Conservation (phyloP, 1,284 basidiomycete species). For the Marasmius tenuissimus region DNA sequence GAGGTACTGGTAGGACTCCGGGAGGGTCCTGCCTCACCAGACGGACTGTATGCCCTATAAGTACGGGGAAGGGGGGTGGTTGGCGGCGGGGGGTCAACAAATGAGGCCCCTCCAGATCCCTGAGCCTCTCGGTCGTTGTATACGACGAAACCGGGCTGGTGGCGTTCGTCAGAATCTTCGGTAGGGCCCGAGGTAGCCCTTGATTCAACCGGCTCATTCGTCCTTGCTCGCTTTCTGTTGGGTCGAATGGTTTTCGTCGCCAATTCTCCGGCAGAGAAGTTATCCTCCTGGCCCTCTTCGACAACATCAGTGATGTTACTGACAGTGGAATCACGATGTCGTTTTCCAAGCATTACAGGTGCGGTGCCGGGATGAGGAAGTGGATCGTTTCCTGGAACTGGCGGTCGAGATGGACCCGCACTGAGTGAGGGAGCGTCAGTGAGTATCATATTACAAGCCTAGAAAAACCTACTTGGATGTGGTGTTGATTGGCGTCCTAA, state of each 20-base stretch:
- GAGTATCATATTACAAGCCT: not conserved
- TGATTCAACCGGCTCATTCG: conserved; percentile 22
- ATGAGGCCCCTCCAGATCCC: conserved; percentile 13
- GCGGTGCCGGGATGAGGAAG: conserved; percentile 38
- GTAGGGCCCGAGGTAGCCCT: conserved; percentile 10
- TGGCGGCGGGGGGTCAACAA: conserved; percentile 44
- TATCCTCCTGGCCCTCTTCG: conserved; percentile 40
- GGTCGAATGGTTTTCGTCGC: conserved; percentile 38
- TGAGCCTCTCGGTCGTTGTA: conserved; percentile 39
- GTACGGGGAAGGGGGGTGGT: conserved; percentile 52
- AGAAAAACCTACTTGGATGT: not conserved
- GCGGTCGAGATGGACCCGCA: conserved; percentile 6
- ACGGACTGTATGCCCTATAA: conserved; percentile 40
- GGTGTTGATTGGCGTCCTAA: conserved; percentile 11
- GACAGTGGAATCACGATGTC: conserved; percentile 49
- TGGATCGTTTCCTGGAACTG: conserved; percentile 22
- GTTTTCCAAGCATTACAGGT: conserved; percentile 56
- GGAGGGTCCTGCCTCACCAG: conserved; percentile 18
- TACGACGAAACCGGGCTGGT: conserved; percentile 38
- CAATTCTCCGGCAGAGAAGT: conserved; percentile 33
- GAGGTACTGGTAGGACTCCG: conserved; percentile 42
- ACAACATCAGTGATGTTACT: conserved; percentile 40
- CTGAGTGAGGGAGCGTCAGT: not conserved
- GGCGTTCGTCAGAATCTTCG: conserved; percentile 20
- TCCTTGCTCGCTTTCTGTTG: conserved; percentile 51